Evolutionary conservation across 495 filamentous ascomycete species (phyloP).

Genomic region (Niebla homalea): DNA sequence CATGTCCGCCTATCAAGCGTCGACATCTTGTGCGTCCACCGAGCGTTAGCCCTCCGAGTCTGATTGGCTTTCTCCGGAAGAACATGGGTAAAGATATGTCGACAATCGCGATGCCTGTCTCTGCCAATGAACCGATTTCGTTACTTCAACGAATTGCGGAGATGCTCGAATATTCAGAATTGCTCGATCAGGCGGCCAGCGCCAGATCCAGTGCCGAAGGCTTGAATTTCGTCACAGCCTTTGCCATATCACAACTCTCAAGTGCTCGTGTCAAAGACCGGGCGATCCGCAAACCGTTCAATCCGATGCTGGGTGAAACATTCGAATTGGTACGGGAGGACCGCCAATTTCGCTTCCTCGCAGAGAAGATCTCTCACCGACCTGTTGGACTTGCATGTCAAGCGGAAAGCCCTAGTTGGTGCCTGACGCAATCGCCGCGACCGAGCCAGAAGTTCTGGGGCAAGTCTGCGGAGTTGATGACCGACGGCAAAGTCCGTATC

Average conservation of each 20-base stretch:
- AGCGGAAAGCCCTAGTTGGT: conserved; percentile 74
- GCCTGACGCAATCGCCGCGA: conserved; percentile 68
- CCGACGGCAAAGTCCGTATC: conserved; percentile 72
- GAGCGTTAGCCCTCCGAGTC: conserved; percentile 66
- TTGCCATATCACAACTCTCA: conserved; percentile 75
- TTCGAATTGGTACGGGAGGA: conserved; percentile 87
- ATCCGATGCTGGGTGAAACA: conserved; percentile 93
- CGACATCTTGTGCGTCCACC: conserved; percentile 57
- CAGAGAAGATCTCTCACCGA: conserved; percentile 86
- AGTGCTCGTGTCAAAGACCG: conserved; percentile 72
- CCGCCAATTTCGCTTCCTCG: conserved; percentile 73
- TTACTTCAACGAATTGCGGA: conserved; percentile 78
- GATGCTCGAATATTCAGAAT: conserved; percentile 72
- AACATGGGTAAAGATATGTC: conserved; percentile 97
- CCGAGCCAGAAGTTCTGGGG: conserved; percentile 98
- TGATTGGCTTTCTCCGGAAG: conserved; percentile 89
- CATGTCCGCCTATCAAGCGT: conserved; percentile 51
- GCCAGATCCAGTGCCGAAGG: conserved; percentile 48
- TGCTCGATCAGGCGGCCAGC: conserved; percentile 63
- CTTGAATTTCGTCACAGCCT: conserved; percentile 73
- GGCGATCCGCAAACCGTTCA: conserved; percentile 93
- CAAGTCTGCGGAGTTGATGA: conserved; percentile 84
- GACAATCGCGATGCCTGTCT: conserved; percentile 92
- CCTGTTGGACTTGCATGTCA: conserved; percentile 89
- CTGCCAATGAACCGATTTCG: conserved; percentile 86